Base-by-base conservation (phyloP, 2,329 filamentous ascomycete genomes). In the Cytospora piceicola region DNA sequence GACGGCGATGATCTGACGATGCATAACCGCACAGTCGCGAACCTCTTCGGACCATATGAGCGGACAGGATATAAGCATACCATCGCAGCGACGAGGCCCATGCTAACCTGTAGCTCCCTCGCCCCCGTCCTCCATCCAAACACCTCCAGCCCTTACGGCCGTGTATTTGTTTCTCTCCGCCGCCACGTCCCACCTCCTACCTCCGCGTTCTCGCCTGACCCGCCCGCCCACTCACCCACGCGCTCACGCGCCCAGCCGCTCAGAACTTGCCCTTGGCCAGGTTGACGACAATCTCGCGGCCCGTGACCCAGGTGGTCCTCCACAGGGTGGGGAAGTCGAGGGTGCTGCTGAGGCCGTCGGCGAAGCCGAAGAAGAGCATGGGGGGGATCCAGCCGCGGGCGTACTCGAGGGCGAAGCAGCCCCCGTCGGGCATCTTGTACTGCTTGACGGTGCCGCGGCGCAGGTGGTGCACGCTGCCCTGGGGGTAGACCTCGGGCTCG, bases 351-450 rank as follows among this genome's bases (percentile, higher is more conserved):
- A 96, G 83, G 56, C 86, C 88, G 78, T 96, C 93, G 69, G 92
- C 91, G 76, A 90, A 94, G 67, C 93, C 93, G 77, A 96, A 96
- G 77, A 91, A 90, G 60, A 97, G 82, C 93, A 97, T 96, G 65
- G 91, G 91, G 56, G 93, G 93, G 77, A 97, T 96, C 92, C 92
- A 96, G 69, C 93, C 93, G 71, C 90, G 83, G 56, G 91, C 91
- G 77, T 94, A 92, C 83, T 94, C 92, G 71, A 95, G 83, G 61
- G 92, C 92, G 78, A 93, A 94, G 82, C 90, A 93, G 67, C 80
- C 81, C 65, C 85, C 84, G 36, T 66, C 66, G 68, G 90, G 87
- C 89, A 94, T 93, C 80, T 86, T 88, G 80, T 94, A 94, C 84
- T 95, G 92, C 84, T 92, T 93, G 67, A 89, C 90, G 66, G 82